Evolutionary conservation across 2,329 filamentous ascomycete genomes (phyloP).

Genomic region (Podosphaera aphanis): DNA sequence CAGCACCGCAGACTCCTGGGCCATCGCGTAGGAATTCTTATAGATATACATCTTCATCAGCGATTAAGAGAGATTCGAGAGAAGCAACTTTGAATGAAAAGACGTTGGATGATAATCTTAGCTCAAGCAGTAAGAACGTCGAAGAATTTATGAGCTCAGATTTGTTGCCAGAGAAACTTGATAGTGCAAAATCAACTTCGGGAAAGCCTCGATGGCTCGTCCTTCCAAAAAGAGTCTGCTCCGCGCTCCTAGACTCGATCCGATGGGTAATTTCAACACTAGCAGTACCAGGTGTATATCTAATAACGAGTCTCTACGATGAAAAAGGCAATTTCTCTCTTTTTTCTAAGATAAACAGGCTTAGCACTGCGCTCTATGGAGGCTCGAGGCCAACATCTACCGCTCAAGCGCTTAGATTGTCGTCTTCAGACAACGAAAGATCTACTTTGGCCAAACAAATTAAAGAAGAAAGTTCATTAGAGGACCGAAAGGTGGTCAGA

Average conservation of each 20-base stretch:
- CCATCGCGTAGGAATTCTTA: conserved; percentile 38
- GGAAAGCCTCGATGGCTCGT: conserved; percentile 25
- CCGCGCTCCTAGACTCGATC: conserved; percentile 50
- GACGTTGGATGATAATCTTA: conserved; percentile 11
- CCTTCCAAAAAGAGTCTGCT: conserved; percentile 45
- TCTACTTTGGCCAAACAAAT: not conserved
- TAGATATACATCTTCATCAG: conserved; percentile 18
- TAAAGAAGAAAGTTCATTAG: not conserved
- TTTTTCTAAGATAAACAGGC: conserved; percentile 44
- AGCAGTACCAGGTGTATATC: conserved; percentile 56
- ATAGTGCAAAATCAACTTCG: conserved; percentile 2
- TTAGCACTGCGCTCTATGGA: conserved; percentile 29
- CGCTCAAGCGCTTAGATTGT: conserved; percentile 15
- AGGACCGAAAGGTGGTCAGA: not conserved
- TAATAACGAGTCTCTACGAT: conserved; percentile 66
- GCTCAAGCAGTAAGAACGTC: too few species aligned
- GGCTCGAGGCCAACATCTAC: conserved; percentile 12
- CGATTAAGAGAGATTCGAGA: conserved; percentile 15
- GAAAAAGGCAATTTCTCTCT: conserved; percentile 58
- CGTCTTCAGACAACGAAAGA: conserved; percentile 6
- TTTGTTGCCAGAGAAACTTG: not conserved
- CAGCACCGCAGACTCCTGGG: conserved; percentile 30
- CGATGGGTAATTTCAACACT: conserved; percentile 59
- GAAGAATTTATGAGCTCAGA: not conserved
- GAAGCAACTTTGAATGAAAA: conserved; percentile 20